A percentile compares a stretch with the other conserved stretches of the same genome.
Conservation (phyloP, 805 yeast genomes). For the Metschnikowia lochheadii region DNA sequence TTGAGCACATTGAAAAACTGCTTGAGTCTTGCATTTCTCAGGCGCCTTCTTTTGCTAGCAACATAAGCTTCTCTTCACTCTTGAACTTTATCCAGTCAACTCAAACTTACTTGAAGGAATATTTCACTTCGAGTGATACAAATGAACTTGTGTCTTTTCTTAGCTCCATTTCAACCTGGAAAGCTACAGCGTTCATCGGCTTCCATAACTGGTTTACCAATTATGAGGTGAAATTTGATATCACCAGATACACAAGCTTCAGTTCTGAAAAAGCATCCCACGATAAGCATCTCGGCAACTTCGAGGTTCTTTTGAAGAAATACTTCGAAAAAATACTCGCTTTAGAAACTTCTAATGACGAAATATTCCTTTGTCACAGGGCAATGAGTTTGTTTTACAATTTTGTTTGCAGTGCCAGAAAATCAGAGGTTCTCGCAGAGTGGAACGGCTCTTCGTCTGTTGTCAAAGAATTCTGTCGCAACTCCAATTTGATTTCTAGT, state of each 20-base stretch:
- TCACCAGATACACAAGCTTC: not conserved
- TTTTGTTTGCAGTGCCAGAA: slow-evolving; percentile 23
- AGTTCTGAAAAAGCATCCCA: not conserved
- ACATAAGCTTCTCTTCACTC: slow-evolving; percentile 25
- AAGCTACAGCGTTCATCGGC: slow-evolving; percentile 25
- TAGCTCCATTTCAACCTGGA: slow-evolving; percentile 22
- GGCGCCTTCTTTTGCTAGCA: not conserved
- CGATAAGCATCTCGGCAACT: not conserved
- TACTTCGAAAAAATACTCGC: not conserved
- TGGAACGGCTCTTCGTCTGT: slow-evolving; percentile 5
- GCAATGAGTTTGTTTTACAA: slow-evolving; percentile 23
- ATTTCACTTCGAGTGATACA: slow-evolving; percentile 16
- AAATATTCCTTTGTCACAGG: not conserved
- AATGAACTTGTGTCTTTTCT: slow-evolving; percentile 16
- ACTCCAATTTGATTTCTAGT: not conserved
- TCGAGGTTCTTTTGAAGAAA: not conserved
- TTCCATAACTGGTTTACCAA: slow-evolving; percentile 32
- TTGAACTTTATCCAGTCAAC: slow-evolving; percentile 36
- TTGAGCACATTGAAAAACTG: slow-evolving; percentile 13
- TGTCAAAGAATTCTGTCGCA: not conserved
- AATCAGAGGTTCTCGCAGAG: slow-evolving; percentile 17
- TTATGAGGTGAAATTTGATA: slow-evolving; percentile 8
- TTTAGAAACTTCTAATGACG: not conserved
- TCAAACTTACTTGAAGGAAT: slow-evolving; percentile 21
- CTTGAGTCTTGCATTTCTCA: not conserved